Evolutionary conservation across 1,284 basidiomycete genomes (phyloP).

Genomic region (Heterobasidion occidentale): DNA sequence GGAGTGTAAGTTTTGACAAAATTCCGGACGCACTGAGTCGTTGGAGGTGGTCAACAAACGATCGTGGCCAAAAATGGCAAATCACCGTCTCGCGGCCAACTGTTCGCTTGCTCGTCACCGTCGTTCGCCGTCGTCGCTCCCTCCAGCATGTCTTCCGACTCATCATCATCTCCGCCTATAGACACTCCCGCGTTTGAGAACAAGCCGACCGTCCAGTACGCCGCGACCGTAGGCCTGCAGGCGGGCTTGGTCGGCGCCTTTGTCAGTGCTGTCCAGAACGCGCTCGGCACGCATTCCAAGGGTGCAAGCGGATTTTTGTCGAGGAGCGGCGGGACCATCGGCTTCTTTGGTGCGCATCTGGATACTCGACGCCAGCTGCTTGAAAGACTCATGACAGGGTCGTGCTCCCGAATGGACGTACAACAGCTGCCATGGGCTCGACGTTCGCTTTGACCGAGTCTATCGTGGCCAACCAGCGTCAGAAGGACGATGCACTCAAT

Average conservation of each 20-base stretch:
- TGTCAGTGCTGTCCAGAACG: conserved; percentile 81
- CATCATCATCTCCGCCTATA: not conserved
- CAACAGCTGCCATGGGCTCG: conserved; percentile 83
- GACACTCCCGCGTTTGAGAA: conserved; percentile 34
- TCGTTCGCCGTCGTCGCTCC: not conserved
- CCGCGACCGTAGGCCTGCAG: conserved; percentile 58
- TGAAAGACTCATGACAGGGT: not conserved
- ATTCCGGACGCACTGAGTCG: too few relatives aligned
- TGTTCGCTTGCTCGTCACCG: not conserved
- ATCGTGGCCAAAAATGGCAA: not conserved
- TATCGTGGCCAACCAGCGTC: conserved; percentile 73
- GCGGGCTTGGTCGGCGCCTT: conserved; percentile 70
- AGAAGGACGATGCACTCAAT: conserved; percentile 79
- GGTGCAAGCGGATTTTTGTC: conserved; percentile 87
- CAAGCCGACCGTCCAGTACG: conserved; percentile 51
- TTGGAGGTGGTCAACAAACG: too few relatives aligned
- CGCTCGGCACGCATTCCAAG: conserved; percentile 69
- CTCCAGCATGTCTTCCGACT: not conserved
- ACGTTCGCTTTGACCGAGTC: conserved; percentile 82
- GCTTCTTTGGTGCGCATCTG: conserved; percentile 62
- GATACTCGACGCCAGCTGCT: not conserved
- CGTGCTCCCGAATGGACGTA: conserved; percentile 1
- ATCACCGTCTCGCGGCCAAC: not conserved
- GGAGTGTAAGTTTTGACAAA: too few relatives aligned
- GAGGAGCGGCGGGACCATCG: conserved; percentile 72